A percentile compares a stretch with the other conserved stretches of the same genome.
These are phyloP conservation scores for Conticribra guillardii DNA, from an alignment of 108 stramenopile genomes.

Conservation along the genomic window DNA sequence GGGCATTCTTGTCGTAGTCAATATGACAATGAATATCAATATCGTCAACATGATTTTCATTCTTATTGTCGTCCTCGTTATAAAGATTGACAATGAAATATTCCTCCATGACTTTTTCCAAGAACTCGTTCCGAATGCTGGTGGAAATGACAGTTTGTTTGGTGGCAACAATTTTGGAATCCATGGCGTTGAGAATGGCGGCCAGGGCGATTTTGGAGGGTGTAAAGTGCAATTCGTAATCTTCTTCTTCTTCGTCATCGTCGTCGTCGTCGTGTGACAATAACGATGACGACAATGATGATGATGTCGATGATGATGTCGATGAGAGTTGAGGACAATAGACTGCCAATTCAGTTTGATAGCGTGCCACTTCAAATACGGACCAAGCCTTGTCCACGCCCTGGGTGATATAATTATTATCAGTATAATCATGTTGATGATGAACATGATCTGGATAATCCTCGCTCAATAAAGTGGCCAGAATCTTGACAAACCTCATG, in stretches of 20 bases:
- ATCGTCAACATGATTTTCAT: no score
- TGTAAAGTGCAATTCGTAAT: neutral
- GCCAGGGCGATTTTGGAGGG: neutral
- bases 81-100: neutral
- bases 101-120: neutral
- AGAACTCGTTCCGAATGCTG: neutral
- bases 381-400: constrained; percentile 17
- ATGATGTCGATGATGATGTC: no score
- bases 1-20: no score
- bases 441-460: neutral
- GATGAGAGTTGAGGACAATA: constrained; percentile 34
- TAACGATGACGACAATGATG: no score
- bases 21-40: no score
- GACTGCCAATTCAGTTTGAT: constrained; percentile 69
- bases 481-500: constrained; percentile 20
- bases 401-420: neutral
- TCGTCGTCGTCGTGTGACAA: no score
- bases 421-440: neutral
- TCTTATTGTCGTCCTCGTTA: no score
- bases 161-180: neutral
- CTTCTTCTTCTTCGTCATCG: no score
- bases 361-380: constrained; percentile 40
- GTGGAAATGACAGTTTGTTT: neutral
- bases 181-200: neutral
- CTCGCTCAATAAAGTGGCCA: neutral